Evolutionary conservation across 139 green algal genomes (phyloP).

Genomic region (Micractinium conductrix): DNA sequence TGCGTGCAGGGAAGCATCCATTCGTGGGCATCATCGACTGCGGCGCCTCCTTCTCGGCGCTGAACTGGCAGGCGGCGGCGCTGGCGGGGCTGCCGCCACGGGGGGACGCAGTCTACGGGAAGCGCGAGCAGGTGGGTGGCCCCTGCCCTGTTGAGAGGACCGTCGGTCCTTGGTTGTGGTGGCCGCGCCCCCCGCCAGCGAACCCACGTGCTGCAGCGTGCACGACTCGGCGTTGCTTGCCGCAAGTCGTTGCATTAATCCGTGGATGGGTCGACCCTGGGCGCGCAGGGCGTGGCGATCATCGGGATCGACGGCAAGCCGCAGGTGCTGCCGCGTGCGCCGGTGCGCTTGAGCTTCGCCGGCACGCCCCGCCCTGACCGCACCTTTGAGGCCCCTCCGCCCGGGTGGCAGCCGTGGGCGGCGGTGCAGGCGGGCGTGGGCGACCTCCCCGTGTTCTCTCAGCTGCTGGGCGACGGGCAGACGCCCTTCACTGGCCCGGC

Average conservation of each 20-base stretch:
- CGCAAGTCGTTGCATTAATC: too few relatives aligned
- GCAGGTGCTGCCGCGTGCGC: slow-evolving; percentile 3
- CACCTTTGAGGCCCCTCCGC: slow-evolving; percentile 9
- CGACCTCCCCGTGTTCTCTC: slow-evolving; percentile 25
- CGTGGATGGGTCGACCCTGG: too few relatives aligned
- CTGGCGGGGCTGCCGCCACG: slow-evolving; percentile 27
- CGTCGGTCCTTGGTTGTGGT: too few relatives aligned
- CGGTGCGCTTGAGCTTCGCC: slow-evolving; percentile 22
- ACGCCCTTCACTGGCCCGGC: slow-evolving; percentile 20
- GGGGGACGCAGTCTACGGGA: slow-evolving; percentile 2
- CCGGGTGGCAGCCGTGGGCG: slow-evolving; percentile 17
- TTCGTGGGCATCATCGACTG: slow-evolving; percentile 40
- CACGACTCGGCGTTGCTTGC: too few relatives aligned
- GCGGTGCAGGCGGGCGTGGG: slow-evolving; percentile 12
- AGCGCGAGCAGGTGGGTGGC: too few relatives aligned
- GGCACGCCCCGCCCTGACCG: not conserved
- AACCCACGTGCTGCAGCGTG: too few relatives aligned
- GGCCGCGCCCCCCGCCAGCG: too few relatives aligned
- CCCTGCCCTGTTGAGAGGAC: too few relatives aligned
- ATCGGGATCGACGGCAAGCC: slow-evolving; percentile 22
- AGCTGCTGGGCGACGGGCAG: slow-evolving; percentile 26
- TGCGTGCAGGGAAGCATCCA: slow-evolving; percentile 6
- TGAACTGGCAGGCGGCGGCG: slow-evolving; percentile 36
- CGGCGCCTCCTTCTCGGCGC: slow-evolving; percentile 31
- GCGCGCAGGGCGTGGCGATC: slow-evolving; percentile 11